phyloP scores from a whole-genome alignment of 768 basidiomycete species.

The Kwoniella bestiolae region DNA sequence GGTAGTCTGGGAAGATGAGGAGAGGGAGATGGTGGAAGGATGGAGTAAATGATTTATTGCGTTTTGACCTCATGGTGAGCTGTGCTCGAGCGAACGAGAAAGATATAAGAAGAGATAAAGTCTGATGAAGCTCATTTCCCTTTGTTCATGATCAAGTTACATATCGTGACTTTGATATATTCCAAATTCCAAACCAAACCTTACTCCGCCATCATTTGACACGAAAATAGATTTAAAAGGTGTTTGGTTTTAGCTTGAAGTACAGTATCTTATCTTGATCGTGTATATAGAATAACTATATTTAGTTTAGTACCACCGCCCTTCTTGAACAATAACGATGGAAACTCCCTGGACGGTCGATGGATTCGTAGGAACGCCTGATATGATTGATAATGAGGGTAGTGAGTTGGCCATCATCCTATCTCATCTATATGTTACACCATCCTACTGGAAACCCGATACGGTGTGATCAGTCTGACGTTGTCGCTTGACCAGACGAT shows the following conservation, averaged over 20 bases:
- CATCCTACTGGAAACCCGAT: not conserved
- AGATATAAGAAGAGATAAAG: not conserved
- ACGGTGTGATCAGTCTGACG: too few relatives aligned
- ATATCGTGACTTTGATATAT: too few relatives aligned
- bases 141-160: not conserved
- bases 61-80: not conserved
- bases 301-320: not conserved
- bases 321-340: constrained; percentile 4
- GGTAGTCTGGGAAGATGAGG: not conserved
- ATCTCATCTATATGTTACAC: not conserved
- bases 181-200: too few relatives aligned
- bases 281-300: not conserved
- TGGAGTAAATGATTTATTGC: not conserved
- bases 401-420: constrained; percentile 1
- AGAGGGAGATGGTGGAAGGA: not conserved
- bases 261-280: too few relatives aligned
- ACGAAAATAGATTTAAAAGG: too few relatives aligned
- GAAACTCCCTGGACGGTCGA: constrained; percentile 17
- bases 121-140: not conserved
- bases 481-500: too few relatives aligned
- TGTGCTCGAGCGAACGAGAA: not conserved
- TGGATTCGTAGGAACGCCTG: constrained; percentile 17
- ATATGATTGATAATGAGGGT: constrained; percentile 4
- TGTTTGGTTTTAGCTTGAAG: too few relatives aligned
- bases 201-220: too few relatives aligned